Percentiles rank a stretch among this genome's conserved stretches.
Evolutionary conservation across 23 red algal species (phyloP).

Genomic region (Gracilaria domingensis): DNA sequence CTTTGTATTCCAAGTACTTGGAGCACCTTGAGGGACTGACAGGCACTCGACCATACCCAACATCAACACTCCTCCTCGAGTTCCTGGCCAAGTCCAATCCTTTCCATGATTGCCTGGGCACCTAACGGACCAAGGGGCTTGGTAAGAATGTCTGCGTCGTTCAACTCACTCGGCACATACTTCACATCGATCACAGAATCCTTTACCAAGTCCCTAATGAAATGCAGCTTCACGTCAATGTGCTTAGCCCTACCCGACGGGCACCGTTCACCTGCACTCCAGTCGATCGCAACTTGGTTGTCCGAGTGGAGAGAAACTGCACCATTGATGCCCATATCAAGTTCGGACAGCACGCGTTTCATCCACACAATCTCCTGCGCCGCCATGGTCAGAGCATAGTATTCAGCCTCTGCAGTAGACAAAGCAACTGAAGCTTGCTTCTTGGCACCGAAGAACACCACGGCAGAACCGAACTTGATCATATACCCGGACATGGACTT

Average conservation of each 20-base stretch:
- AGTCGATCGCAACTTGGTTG: conserved; percentile 10
- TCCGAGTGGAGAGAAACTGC: background rate
- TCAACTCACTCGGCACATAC: conserved; percentile 17
- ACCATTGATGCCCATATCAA: background rate
- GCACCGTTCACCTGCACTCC: background rate
- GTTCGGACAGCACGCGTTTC: conserved; percentile 1
- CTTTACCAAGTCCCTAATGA: conserved; percentile 11
- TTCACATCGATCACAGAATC: background rate
- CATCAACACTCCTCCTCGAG: background rate
- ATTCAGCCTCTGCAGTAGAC: conserved; percentile 23
- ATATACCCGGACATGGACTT: conserved; percentile 6
- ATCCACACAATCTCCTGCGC: conserved; percentile 11
- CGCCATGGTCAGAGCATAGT: conserved; percentile 6
- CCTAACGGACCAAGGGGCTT: conserved; percentile 5
- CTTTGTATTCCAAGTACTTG: too few species aligned
- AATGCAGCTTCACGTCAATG: conserved; percentile 12
- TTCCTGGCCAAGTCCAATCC: background rate
- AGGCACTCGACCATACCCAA: too few species aligned
- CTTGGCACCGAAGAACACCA: background rate
- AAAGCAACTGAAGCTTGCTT: conserved; percentile 17
- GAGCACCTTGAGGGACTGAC: too few species aligned
- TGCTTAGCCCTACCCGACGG: conserved; percentile 42
- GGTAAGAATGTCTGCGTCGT: conserved; percentile 1
- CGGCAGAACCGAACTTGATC: background rate
- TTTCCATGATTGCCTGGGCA: background rate